A percentile compares a stretch with the other conserved stretches of the same genome.
Conservation (phyloP, 345 rosid species). For the Rhodomyrtus tomentosa region DNA sequence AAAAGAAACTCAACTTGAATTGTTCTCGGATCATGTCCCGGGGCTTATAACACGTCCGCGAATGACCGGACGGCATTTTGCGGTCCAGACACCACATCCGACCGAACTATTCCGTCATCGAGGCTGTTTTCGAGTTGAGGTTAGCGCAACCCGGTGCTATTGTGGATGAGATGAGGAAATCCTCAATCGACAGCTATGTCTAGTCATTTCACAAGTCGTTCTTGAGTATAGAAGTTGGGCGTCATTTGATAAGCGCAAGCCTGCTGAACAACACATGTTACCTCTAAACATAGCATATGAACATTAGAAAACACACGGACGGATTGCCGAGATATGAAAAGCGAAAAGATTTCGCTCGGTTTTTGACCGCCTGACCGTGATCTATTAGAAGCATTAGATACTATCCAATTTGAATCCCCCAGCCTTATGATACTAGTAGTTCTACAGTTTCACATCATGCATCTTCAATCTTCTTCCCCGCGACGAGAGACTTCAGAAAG, state of each 20-base stretch:
- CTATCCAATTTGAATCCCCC: neutral
- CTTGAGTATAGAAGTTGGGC: no score
- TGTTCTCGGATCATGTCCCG: no score
- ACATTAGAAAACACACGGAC: neutral
- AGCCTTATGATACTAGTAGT: neutral
- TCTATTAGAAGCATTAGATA: neutral
- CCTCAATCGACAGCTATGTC: constrained; percentile 65
- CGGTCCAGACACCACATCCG: constrained; percentile 88
- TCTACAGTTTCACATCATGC: neutral
- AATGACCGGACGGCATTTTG: constrained; percentile 84
- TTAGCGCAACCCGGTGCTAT: constrained; percentile 77
- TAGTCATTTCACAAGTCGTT: neutral
- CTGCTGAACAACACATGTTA: neutral
- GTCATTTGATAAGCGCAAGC: neutral
- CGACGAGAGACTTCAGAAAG: constrained; percentile 60
- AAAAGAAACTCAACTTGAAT: no score
- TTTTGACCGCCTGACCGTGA: neutral
- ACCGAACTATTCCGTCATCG: constrained; percentile 79
- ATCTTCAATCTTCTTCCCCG: constrained; percentile 33
- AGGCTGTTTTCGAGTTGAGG: constrained; percentile 82
- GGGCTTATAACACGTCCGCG: neutral
- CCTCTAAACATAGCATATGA: neutral
- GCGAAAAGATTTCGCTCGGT: neutral
- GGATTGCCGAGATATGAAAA: neutral
- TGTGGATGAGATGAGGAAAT: constrained; percentile 85